Base-by-base conservation (phyloP, 257 asterid genomes). In the Scutellaria minor region DNA sequence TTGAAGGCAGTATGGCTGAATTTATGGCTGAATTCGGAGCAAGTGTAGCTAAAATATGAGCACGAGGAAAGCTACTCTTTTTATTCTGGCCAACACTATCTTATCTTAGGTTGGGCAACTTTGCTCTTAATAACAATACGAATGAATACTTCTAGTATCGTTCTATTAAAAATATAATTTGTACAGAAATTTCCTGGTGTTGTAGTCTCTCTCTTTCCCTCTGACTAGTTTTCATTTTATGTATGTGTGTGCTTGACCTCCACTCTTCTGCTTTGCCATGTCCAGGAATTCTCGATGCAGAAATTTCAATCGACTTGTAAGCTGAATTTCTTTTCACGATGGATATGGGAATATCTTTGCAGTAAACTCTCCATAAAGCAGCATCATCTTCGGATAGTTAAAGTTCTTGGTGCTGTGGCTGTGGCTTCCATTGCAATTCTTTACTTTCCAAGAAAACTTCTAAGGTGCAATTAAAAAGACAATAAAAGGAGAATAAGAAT, bases 261-360 rank as follows among this genome's bases (percentile, higher is more conserved):
- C 31, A 64, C 65, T 74, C 65, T 68, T 51, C 59, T 68, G 46
- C 65, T 62, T 61, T 76, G 66, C 73, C 68, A 51, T 75, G 58
- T 77, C 79, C 78, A 89, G 97, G 90, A 87, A 58, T 94, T 91
- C 83, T 87, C 95, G 22, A 57, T 85, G 64, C 88, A 78, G 82
- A 85, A 57, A 73, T 91, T 91, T 56, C 85, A 57, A 47, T 82
- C 88, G 41, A 80, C 87, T 71, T 87, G 93, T 67, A 84, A 77
- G 75, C 51, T 87, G 64, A 78, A 70, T 48, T 91, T 94, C 80
- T 71, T 84, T 60, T 71, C 79, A 35, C 83, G 80, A 40, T 89
- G 95, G 96, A 48, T 79, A 24, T 82, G 84, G 81, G 86, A 85
- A 54, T 94, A 72, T 67, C 6, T 82, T 53, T 44, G 83, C 63